Conservation (phyloP, 805 yeast species). For the Pichia heedii region DNA sequence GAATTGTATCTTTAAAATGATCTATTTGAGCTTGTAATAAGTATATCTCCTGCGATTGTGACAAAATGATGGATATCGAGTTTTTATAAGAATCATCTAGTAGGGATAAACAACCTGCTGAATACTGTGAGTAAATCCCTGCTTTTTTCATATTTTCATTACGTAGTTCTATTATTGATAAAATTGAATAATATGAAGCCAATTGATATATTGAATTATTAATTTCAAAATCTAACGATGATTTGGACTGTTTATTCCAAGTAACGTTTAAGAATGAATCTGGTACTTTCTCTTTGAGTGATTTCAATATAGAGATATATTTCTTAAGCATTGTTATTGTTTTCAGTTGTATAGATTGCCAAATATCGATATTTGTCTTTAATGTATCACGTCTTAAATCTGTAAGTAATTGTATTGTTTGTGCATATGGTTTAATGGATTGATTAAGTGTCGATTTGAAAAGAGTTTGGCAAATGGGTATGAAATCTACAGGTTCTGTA, state of each 20-base stretch:
- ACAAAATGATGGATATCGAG: slow-evolving; percentile 27
- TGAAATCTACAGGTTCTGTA: background rate
- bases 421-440: slow-evolving; percentile 22
- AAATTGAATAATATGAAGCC: slow-evolving; percentile 52
- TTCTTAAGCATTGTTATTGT: slow-evolving; percentile 10
- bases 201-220: slow-evolving; percentile 59
- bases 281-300: slow-evolving; percentile 51
- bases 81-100: too few relatives aligned
- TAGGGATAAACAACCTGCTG: slow-evolving; percentile 49
- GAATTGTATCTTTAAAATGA: slow-evolving; percentile 45
- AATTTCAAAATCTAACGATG: slow-evolving; percentile 51
- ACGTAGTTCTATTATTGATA: slow-evolving; percentile 41
- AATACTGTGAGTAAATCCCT: slow-evolving; percentile 54
- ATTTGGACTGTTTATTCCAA: slow-evolving; percentile 52
- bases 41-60: slow-evolving; percentile 81
- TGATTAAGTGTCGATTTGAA: slow-evolving; percentile 29
- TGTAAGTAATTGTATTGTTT: slow-evolving; percentile 31
- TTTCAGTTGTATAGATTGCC: background rate
- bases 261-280: slow-evolving; percentile 48
- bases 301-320: slow-evolving; percentile 40
- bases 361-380: background rate
- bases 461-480: background rate
- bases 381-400: slow-evolving; percentile 30
- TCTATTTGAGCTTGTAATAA: slow-evolving; percentile 63
- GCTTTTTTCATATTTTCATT: slow-evolving; percentile 53